Evolutionary conservation across 2,329 filamentous ascomycete species (phyloP).

Genomic region (Colletotrichum sp.): DNA sequence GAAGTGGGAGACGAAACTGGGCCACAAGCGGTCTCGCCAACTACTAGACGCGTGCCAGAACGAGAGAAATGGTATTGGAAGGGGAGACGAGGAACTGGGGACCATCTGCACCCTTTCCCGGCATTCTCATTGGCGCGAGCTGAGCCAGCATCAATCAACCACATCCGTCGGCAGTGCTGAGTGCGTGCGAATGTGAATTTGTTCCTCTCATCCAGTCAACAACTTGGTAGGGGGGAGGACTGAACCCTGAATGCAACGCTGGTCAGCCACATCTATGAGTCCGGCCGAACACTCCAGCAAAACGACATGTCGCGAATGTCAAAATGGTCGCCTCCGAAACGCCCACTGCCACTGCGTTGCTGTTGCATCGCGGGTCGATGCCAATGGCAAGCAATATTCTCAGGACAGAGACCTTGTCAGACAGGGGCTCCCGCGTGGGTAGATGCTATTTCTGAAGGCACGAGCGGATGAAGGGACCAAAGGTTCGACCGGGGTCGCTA

Average conservation of each 20-base stretch:
- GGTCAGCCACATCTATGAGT: background rate
- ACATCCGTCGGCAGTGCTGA: background rate
- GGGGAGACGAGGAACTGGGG: slow-evolving; percentile 30
- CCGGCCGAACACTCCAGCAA: background rate
- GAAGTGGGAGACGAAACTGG: background rate
- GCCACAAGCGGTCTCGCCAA: background rate
- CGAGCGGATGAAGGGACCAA: slow-evolving; percentile 16
- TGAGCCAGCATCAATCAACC: background rate
- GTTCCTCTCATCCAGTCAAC: background rate
- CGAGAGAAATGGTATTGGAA: slow-evolving; percentile 22
- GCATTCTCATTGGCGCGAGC: slow-evolving; percentile 33
- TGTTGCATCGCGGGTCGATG: background rate
- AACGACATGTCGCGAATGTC: background rate
- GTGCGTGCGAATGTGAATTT: background rate
- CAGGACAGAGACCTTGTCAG: background rate
- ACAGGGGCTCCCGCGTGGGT: slow-evolving; percentile 12
- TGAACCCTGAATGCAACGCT: background rate
- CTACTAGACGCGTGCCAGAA: slow-evolving; percentile 32
- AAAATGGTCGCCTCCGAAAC: slow-evolving; percentile 1
- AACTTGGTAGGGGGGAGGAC: background rate
- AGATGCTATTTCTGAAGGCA: slow-evolving; percentile 13
- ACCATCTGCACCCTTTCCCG: slow-evolving; percentile 32
- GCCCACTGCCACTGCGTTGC: background rate
- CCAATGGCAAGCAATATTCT: background rate
- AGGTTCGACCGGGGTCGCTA: slow-evolving; percentile 15